Evolutionary conservation across 1,139 yeast genomes (phyloP).

Genomic region (Trichomonascaceae sp.): DNA sequence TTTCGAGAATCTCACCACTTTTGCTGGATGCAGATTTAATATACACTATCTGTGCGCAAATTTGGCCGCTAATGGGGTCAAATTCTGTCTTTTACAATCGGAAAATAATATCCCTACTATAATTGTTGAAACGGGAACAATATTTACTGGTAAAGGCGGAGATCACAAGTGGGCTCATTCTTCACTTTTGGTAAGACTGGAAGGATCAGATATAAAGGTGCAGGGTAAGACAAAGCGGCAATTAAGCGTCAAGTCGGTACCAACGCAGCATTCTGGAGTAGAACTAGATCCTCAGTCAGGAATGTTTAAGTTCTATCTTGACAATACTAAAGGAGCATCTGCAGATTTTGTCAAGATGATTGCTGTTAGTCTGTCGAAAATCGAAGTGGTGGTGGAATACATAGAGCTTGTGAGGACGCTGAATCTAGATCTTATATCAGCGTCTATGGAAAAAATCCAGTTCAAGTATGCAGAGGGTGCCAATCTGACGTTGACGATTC

Average conservation of each 20-base stretch:
- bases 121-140: slow-evolving; percentile 16
- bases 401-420: slow-evolving; percentile 25
- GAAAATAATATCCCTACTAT: slow-evolving; percentile 19
- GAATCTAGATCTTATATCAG: slow-evolving; percentile 22
- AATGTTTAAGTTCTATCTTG: slow-evolving; percentile 20
- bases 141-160: neutral
- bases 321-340: slow-evolving; percentile 3
- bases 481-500: slow-evolving; percentile 19
- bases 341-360: slow-evolving; percentile 17
- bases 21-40: slow-evolving; percentile 25
- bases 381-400: slow-evolving; percentile 29
- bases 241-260: slow-evolving; percentile 18
- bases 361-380: slow-evolving; percentile 20
- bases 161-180: slow-evolving; percentile 25
- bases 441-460: slow-evolving; percentile 26
- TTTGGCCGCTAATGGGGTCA: slow-evolving; percentile 20
- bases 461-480: slow-evolving; percentile 24
- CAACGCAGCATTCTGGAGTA: slow-evolving; percentile 19
- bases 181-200: slow-evolving; percentile 16
- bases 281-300: slow-evolving; percentile 23
- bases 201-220: slow-evolving; percentile 14
- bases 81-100: slow-evolving; percentile 21
- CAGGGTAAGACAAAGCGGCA: slow-evolving; percentile 25
- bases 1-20: slow-evolving; percentile 23
- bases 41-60: slow-evolving; percentile 25